Base-by-base conservation (phyloP, 768 basidiomycete genomes). In the Phanerochaete sordida region DNA sequence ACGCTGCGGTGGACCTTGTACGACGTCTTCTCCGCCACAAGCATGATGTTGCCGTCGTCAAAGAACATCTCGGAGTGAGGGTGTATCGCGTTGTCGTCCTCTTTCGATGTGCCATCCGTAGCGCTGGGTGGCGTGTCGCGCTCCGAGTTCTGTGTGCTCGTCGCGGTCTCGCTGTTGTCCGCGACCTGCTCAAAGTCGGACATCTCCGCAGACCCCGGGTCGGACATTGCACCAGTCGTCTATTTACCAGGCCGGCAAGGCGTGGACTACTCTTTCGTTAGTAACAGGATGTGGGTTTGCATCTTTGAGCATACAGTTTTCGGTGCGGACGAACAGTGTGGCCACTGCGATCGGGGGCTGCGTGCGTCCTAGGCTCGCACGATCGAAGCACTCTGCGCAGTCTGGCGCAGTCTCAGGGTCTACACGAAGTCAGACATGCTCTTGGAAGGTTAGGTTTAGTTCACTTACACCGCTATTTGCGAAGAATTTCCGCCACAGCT, bases 31-130 rank as follows among this genome's bases (percentile, higher is more conserved):
- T 46, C 59, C 2, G 60, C 60, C 24, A 61, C 55, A 12, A 61
- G n/a, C 19, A 56, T 33, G 11, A 61, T 27, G 28, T 61, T 61
- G 1, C 60, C 60, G 56, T 61, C 54, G 19, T 56, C 56, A 33
- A 56, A 58, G n/a, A 33, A 58, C 47, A 58, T 30, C 15, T 45
- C 46, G 2, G 43, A 7, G 23, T 57, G 56, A 16, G 33, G 53
- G 16, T 23, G n/a, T 1, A 51, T 51, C 39, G 39, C 19, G 28
- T 15, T 30, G 11, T 11, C n/a, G 19, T 28, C 31, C 50, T 51
- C 50, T 9, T 51, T 54, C 4, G 51, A 33, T 6, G 53, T 54
- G 5, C n/a, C 16, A 19, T 24, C 31, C 13, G 21, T 24, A 33
- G 50, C 7, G 3, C 6, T 21, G 28, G 50, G 2, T 11, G 50